These are phyloP conservation scores for Saturnispora dispora DNA, from an alignment of 805 yeast species.

Conservation along the genomic window DNA sequence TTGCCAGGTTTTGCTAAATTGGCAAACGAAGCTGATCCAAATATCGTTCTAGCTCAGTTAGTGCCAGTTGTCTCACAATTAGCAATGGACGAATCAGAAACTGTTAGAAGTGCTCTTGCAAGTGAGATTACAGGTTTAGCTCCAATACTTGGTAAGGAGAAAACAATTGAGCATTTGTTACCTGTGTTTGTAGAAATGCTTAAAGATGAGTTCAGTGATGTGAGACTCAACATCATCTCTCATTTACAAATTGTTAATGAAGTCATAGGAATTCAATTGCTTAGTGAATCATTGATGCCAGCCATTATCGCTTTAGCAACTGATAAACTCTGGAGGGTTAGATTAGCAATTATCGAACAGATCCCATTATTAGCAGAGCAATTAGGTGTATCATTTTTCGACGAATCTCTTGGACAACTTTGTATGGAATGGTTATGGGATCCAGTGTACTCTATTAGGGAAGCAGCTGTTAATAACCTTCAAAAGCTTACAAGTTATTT, in stretches of 20 bases:
- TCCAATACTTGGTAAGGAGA: slow-evolving; percentile 74
- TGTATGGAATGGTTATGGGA: slow-evolving; percentile 99
- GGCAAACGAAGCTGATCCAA: slow-evolving; percentile 32
- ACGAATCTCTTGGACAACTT: slow-evolving; percentile 79
- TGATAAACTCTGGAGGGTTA: slow-evolving; percentile 95
- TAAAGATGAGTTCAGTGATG: slow-evolving; percentile 95
- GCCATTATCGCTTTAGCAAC: slow-evolving; percentile 94
- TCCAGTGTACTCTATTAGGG: slow-evolving; percentile 90
- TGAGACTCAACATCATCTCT: slow-evolving; percentile 86
- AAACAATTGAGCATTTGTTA: slow-evolving; percentile 70
- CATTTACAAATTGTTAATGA: slow-evolving; percentile 87
- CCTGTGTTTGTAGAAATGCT: slow-evolving; percentile 90
- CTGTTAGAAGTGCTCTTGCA: slow-evolving; percentile 89
- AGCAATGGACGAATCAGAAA: slow-evolving; percentile 85
- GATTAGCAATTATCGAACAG: slow-evolving; percentile 93
- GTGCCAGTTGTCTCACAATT: slow-evolving; percentile 77
- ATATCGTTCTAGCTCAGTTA: slow-evolving; percentile 54
- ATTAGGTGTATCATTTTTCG: slow-evolving; percentile 86
- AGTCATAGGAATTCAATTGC: slow-evolving; percentile 82
- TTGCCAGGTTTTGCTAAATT: slow-evolving; percentile 64
- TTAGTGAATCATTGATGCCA: slow-evolving; percentile 83
- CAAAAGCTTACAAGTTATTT: slow-evolving; percentile 74
- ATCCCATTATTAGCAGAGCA: slow-evolving; percentile 92
- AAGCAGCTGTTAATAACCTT: slow-evolving; percentile 86
- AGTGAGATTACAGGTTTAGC: slow-evolving; percentile 80